These are phyloP conservation scores for Bassia scoparia DNA, from an alignment of 148 eudicot genomes.

Conservation along the genomic window DNA sequence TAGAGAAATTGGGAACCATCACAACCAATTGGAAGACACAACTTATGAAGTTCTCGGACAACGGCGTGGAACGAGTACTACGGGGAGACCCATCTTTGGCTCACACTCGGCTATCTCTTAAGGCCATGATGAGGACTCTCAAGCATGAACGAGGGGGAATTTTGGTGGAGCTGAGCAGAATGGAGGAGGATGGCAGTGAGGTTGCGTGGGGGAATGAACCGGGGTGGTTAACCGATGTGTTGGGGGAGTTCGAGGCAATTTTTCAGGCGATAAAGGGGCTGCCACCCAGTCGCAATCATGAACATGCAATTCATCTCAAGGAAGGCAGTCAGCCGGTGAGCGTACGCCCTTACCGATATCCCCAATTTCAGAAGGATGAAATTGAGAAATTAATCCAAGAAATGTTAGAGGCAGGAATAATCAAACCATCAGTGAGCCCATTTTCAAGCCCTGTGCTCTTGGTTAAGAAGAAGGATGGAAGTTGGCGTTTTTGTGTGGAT, in stretches of 20 bases:
- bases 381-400: background rate
- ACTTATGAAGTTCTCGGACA: no score
- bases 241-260: background rate
- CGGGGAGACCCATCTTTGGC: background rate
- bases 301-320: background rate
- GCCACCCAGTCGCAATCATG: background rate
- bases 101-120: background rate
- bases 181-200: background rate
- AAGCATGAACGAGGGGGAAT: background rate
- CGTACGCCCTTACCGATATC: background rate
- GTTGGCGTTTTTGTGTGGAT: background rate
- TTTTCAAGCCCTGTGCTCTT: background rate
- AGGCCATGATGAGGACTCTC: background rate
- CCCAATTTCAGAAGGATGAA: background rate
- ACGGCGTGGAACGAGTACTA: background rate
- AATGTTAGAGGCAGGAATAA: background rate
- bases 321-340: background rate
- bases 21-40: no score
- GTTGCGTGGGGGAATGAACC: background rate
- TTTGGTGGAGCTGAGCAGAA: background rate
- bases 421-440: background rate
- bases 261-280: background rate
- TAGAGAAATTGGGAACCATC: no score
- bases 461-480: background rate
- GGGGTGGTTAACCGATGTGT: background rate